A percentile compares a stretch with the other conserved stretches of the same genome.
Conservation (phyloP, 2,329 filamentous ascomycete genomes). For the Sporothrix protearum region DNA sequence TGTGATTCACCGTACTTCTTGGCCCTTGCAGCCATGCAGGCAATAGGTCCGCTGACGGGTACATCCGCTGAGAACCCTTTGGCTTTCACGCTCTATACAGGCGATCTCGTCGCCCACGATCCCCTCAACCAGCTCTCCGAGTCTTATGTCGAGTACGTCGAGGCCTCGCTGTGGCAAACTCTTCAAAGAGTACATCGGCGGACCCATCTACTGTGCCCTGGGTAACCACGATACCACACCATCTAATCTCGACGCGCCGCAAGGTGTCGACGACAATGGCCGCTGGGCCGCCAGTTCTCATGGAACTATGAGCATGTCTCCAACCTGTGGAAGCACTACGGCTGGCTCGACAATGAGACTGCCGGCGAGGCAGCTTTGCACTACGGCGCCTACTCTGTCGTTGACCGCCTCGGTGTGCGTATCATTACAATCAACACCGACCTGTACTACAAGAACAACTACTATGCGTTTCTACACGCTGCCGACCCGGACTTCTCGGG, state of each 20-base stretch:
- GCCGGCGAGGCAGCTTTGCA: slow-evolving; percentile 42
- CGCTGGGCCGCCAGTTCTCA: slow-evolving; percentile 50
- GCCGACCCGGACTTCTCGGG: slow-evolving; percentile 50
- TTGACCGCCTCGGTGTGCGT: slow-evolving; percentile 46
- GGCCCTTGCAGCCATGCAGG: slow-evolving; percentile 52
- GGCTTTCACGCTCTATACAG: slow-evolving; percentile 58
- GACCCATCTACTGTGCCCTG: slow-evolving; percentile 53
- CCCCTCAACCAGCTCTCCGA: slow-evolving; percentile 48
- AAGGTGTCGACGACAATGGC: slow-evolving; percentile 41
- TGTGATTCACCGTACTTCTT: slow-evolving; percentile 59
- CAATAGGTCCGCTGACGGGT: slow-evolving; percentile 54
- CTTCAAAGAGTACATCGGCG: slow-evolving; percentile 54
- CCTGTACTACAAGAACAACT: slow-evolving; percentile 57
- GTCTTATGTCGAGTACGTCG: slow-evolving; percentile 52
- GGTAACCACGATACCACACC: slow-evolving; percentile 58
- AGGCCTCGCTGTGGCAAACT: slow-evolving; percentile 52
- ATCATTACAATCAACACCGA: slow-evolving; percentile 60
- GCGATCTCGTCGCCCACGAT: slow-evolving; percentile 57
- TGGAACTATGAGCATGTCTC: slow-evolving; percentile 54
- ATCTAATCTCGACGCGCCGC: slow-evolving; percentile 50
- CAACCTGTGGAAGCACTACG: slow-evolving; percentile 47
- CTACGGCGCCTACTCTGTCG: slow-evolving; percentile 50
- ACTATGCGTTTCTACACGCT: slow-evolving; percentile 50
- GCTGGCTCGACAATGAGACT: slow-evolving; percentile 44
- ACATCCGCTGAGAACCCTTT: slow-evolving; percentile 46